phyloP scores from a whole-genome alignment of 805 yeast genomes.

The Maudiozyma barnettii region DNA sequence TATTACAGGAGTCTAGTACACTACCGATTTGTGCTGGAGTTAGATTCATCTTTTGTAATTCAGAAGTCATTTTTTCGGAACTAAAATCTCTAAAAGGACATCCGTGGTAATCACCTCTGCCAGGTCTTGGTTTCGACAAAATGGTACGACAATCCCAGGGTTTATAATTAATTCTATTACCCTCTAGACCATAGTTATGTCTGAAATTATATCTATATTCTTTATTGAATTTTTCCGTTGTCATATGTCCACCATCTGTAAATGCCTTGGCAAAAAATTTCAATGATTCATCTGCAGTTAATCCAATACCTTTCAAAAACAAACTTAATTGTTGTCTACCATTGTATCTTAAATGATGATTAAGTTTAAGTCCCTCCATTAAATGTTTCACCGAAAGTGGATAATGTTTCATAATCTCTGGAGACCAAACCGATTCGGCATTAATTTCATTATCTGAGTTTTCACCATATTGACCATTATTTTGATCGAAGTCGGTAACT shows the following conservation, averaged over 20 bases:
- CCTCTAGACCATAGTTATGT: conserved; percentile 87
- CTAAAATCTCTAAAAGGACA: conserved; percentile 82
- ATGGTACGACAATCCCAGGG: conserved; percentile 83
- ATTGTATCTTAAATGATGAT: conserved; percentile 67
- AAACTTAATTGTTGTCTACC: conserved; percentile 82
- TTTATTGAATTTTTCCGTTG: conserved; percentile 70
- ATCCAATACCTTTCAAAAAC: conserved; percentile 84
- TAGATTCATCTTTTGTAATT: conserved; percentile 47
- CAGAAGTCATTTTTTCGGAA: conserved; percentile 48
- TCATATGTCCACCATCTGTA: conserved; percentile 38
- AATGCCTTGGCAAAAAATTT: conserved; percentile 76
- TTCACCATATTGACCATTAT: conserved; percentile 25
- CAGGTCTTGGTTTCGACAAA: conserved; percentile 60
- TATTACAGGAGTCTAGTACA: conserved; percentile 57
- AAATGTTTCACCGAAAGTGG: conserved; percentile 75
- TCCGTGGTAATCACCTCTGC: conserved; percentile 69
- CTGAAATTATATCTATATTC: conserved; percentile 83
- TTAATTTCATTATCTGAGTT: conserved; percentile 42
- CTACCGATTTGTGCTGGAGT: conserved; percentile 40
- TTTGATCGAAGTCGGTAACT: conserved; percentile 38
- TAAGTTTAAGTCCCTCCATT: conserved; percentile 47
- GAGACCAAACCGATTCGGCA: conserved; percentile 48
- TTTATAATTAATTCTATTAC: conserved; percentile 72
- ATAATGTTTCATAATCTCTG: conserved; percentile 50
- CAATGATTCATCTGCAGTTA: conserved; percentile 78